Percentiles rank a stretch among this genome's conserved stretches.
These are phyloP conservation scores for Apiospora rasikravindrae DNA, from an alignment of 2,329 filamentous ascomycete species.

Conservation along the genomic window DNA sequence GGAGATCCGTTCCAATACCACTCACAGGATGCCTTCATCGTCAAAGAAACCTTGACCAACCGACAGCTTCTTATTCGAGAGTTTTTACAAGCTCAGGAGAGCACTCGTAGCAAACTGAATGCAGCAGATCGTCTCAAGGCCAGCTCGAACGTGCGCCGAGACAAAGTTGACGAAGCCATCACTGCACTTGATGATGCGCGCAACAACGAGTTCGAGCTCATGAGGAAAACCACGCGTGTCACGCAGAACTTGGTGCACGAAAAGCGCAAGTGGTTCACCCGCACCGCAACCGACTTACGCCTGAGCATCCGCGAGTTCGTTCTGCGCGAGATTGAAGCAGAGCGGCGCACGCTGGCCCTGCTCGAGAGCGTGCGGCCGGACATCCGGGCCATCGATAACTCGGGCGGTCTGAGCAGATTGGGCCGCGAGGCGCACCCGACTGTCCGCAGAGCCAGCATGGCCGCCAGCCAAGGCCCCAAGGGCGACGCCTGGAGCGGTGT, in stretches of 20 bases:
- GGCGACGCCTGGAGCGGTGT: constrained; percentile 99
- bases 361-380: constrained; percentile 94
- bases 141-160: constrained; percentile 82
- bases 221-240: constrained; percentile 85
- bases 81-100: constrained; percentile 87
- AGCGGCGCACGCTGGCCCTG: constrained; percentile 87
- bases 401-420: constrained; percentile 85
- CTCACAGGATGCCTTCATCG: constrained; percentile 93
- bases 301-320: constrained; percentile 89
- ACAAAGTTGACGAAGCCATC: constrained; percentile 99
- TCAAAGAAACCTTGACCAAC: constrained; percentile 97
- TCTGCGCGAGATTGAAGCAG: constrained; percentile 91
- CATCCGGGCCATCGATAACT: constrained; percentile 89
- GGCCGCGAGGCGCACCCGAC: constrained; percentile 87
- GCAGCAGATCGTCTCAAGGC: constrained; percentile 89
- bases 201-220: constrained; percentile 79
- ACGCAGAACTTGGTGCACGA: constrained; percentile 88
- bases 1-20: constrained; percentile 95
- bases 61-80: constrained; percentile 95
- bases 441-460: constrained; percentile 74
- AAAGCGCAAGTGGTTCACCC: constrained; percentile 87
- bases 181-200: constrained; percentile 85
- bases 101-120: constrained; percentile 79
- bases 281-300: constrained; percentile 84
- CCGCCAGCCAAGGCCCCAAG: constrained; percentile 91